Evolutionary conservation across 169 alveolate genomes (phyloP).

Genomic region (Cryptosporidium xiaoi): DNA sequence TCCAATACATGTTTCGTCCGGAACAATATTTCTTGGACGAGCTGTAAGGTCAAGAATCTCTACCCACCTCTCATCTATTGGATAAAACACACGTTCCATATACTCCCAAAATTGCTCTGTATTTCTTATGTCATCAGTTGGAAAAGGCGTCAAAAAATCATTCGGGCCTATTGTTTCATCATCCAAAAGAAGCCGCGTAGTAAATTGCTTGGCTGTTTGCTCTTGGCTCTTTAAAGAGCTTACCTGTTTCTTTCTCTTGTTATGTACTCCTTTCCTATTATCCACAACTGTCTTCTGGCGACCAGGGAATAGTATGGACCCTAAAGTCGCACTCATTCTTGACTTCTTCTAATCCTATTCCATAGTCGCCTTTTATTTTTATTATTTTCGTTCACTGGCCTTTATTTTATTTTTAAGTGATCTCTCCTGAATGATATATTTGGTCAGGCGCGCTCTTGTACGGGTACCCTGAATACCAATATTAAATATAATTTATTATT

Average conservation of each 20-base stretch:
- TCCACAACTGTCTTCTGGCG: constrained; percentile 56
- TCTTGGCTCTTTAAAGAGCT: constrained; percentile 54
- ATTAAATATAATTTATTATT: no score
- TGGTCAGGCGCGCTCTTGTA: no score
- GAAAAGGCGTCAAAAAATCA: constrained; percentile 71
- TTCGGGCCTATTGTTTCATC: constrained; percentile 71
- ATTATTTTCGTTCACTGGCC: neutral
- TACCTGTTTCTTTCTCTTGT: constrained; percentile 64
- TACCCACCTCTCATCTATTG: constrained; percentile 64
- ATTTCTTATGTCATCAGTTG: constrained; percentile 64
- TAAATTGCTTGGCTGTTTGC: constrained; percentile 72
- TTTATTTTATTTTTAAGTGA: no score
- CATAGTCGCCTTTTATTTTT: constrained; percentile 19
- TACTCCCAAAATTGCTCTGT: constrained; percentile 73
- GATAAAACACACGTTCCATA: constrained; percentile 72
- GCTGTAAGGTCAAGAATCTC: constrained; percentile 56
- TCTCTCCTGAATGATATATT: no score
- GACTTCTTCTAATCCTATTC: constrained; percentile 12
- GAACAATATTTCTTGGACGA: constrained; percentile 30
- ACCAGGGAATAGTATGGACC: constrained; percentile 75
- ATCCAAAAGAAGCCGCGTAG: constrained; percentile 76
- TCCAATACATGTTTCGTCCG: constrained; percentile 54
- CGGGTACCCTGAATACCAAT: no score
- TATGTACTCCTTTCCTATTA: constrained; percentile 51
- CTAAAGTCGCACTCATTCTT: constrained; percentile 73